Base-by-base conservation (phyloP, 495 filamentous ascomycete species). In the Oleoguttula mirabilis region DNA sequence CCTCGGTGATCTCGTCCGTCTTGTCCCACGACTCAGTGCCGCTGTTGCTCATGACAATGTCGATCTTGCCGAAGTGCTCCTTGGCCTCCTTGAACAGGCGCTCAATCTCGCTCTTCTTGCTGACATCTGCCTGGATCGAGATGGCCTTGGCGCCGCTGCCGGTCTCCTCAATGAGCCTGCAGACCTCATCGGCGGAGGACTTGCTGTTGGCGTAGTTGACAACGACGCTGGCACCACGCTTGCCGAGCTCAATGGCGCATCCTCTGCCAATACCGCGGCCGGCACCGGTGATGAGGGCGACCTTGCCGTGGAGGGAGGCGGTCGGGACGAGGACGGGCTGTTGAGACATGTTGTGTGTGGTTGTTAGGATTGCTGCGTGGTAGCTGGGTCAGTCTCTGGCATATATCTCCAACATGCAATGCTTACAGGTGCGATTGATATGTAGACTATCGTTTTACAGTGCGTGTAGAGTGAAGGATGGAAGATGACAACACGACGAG, bases 201-300 rank as follows among this genome's bases (percentile, higher is more conserved):
- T 69, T 66, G 48, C 70, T 75, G 47, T 72, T 73, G 44, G 75
- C 72, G 62, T 85, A 88, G 73, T 88, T 88, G 62, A 88, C 71
- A 28, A 82, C 70, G 21, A 88, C 74, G 34, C 71, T 76, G 33
- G 78, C 77, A 6, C 80, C 80, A 49, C 79, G 76, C 50, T 70
- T 70, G 47, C 72, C 83, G 32, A 88, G 76, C 60, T 86, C 83
- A 15, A 84, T 69, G 25, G 82, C 82, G 47, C 84, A 81, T 22
- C 76, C 80, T 14, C 71, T 67, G 37, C 83, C 83, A 55, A 88
- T 85, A 27, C 54, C 81, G 11, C 80, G 77, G 21, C 75, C 71
- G 49, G 72, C 72, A 14, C 80, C 82, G 15, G 82, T 87, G 46
- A 88, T 68, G 23, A 85, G 68, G 35, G 80, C 80, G 48, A 84